Conservation (phyloP, 768 basidiomycete species). For the Amyloporia xantha region DNA sequence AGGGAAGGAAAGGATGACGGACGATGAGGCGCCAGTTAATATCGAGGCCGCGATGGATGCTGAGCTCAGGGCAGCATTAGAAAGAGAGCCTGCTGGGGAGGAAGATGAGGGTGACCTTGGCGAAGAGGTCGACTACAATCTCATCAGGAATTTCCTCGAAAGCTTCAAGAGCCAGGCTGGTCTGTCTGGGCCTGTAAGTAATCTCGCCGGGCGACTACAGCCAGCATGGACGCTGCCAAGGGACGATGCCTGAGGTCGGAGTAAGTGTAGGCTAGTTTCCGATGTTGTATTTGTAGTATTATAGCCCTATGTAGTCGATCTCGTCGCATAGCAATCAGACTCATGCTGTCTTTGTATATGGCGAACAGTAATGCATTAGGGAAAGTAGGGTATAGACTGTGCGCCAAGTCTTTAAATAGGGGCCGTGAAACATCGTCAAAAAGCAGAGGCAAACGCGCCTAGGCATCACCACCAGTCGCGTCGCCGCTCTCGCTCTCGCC, state of each 20-base stretch:
- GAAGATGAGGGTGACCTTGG: conserved; percentile 43
- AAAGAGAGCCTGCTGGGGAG: conserved; percentile 37
- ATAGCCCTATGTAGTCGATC: too few species aligned
- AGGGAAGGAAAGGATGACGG: conserved; percentile 35
- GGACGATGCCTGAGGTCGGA: too few species aligned
- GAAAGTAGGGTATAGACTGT: conserved; percentile 19
- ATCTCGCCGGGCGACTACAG: conserved; percentile 77
- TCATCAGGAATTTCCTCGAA: conserved; percentile 96
- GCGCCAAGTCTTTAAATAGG: conserved; percentile 9
- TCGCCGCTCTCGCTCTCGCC: conserved; percentile 16
- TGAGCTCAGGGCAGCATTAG: conserved; percentile 65
- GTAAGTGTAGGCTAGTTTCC: too few species aligned
- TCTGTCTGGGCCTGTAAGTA: conserved; percentile 85
- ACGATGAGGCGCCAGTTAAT: conserved; percentile 48
- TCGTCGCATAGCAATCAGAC: too few species aligned
- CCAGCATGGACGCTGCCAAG: conserved; percentile 69
- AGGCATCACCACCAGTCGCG: conserved; percentile 15
- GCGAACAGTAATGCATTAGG: conserved; percentile 4
- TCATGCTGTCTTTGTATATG: too few species aligned
- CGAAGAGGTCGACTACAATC: conserved; percentile 67
- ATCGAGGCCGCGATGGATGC: conserved; percentile 87
- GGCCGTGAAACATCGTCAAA: conserved; percentile 4
- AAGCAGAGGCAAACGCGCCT: neutral
- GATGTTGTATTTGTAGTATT: too few species aligned
- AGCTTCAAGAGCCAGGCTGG: conserved; percentile 93